phyloP scores from a whole-genome alignment of 2,329 filamentous ascomycete species.

The Sphaerulina musiva region DNA sequence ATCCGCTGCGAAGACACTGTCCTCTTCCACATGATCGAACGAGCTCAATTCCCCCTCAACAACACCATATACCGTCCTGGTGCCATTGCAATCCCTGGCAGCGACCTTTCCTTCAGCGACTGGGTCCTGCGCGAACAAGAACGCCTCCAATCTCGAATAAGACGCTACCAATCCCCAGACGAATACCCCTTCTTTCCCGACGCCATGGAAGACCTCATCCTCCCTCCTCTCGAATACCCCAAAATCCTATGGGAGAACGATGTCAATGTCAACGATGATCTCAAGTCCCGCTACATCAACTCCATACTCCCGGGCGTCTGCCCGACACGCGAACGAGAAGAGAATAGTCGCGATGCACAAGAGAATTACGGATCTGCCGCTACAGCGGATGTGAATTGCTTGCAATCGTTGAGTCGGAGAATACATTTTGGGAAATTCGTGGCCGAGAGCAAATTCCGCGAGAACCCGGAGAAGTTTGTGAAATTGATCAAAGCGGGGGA shows the following conservation, averaged over 20 bases:
- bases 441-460: slow-evolving; percentile 87
- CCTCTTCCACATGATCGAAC: slow-evolving; percentile 92
- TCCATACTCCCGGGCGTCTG: slow-evolving; percentile 80
- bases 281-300: slow-evolving; percentile 78
- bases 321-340: slow-evolving; percentile 65
- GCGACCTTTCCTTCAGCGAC: slow-evolving; percentile 75
- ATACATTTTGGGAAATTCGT: slow-evolving; percentile 99
- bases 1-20: slow-evolving; percentile 97
- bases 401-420: slow-evolving; percentile 82
- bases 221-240: slow-evolving; percentile 84
- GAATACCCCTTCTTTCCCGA: slow-evolving; percentile 96
- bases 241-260: slow-evolving; percentile 78
- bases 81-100: slow-evolving; percentile 69
- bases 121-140: slow-evolving; percentile 91
- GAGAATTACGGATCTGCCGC: slow-evolving; percentile 95
- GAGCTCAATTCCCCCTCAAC: slow-evolving; percentile 95
- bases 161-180: slow-evolving; percentile 91
- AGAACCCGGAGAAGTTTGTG: slow-evolving; percentile 74
- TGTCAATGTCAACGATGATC: slow-evolving; percentile 82
- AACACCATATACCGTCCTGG: slow-evolving; percentile 75
- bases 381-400: slow-evolving; percentile 79
- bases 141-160: slow-evolving; percentile 81
- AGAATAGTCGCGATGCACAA: slow-evolving; percentile 68
- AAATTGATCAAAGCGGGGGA: slow-evolving; percentile 75
- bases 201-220: slow-evolving; percentile 68